Percentiles rank a stretch among this genome's conserved stretches.
Evolutionary conservation across 345 rosid genomes (phyloP).

Genomic region (Populus tremula): DNA sequence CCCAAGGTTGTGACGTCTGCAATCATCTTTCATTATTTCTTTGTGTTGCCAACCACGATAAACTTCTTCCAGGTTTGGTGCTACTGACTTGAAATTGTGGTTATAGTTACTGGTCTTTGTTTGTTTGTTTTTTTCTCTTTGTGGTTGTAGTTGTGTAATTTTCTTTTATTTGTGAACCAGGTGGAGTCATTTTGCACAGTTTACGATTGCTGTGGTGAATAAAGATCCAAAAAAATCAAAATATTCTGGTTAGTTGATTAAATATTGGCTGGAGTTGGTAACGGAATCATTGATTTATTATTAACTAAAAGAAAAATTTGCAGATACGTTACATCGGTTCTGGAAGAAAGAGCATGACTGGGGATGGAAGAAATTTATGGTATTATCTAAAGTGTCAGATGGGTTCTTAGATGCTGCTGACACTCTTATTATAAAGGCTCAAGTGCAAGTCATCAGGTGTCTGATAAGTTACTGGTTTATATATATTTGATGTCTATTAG

Average conservation of each 20-base stretch:
- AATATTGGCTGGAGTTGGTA: slow-evolving; percentile 4
- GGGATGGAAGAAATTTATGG: slow-evolving; percentile 98
- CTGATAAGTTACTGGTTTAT: not conserved
- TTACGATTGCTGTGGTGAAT: slow-evolving; percentile 84
- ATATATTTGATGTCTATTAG: not conserved
- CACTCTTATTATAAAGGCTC: slow-evolving; percentile 83
- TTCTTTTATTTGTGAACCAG: slow-evolving; percentile 37
- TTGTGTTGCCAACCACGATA: slow-evolving; percentile 84
- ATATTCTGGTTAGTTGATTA: slow-evolving; percentile 64
- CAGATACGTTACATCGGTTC: slow-evolving; percentile 89
- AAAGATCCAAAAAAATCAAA: slow-evolving; percentile 88
- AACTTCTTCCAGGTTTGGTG: slow-evolving; percentile 86
- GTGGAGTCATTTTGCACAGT: slow-evolving; percentile 99
- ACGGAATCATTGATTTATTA: slow-evolving; percentile 11
- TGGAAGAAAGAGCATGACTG: slow-evolving; percentile 93
- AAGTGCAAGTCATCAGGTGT: slow-evolving; percentile 95
- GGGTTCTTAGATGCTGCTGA: slow-evolving; percentile 77
- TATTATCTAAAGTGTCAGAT: slow-evolving; percentile 70
- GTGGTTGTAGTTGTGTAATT: slow-evolving; percentile 6
- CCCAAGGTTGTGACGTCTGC: slow-evolving; percentile 86
- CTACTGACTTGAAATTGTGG: not conserved
- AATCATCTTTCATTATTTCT: slow-evolving; percentile 92
- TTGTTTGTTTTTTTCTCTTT: not conserved
- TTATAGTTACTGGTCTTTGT: not conserved
- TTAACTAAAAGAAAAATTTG: slow-evolving; percentile 27